phyloP scores from a whole-genome alignment of 2,329 filamentous ascomycete species.

The Sporothrix pallida region DNA sequence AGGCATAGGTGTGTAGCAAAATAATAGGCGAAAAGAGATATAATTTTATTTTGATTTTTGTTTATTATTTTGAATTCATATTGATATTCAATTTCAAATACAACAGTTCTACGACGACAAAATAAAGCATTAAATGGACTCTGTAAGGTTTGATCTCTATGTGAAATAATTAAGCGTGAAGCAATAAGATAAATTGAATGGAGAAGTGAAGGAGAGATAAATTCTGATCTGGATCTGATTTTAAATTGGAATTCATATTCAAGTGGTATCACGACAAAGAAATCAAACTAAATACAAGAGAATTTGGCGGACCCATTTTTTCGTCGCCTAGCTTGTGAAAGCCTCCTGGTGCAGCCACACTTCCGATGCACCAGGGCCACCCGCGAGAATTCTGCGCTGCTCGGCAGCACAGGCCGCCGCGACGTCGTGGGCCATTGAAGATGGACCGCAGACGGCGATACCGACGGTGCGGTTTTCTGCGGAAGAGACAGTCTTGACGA shows the following conservation, averaged over 20 bases:
- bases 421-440: conserved; percentile 30
- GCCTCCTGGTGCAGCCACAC: conserved; percentile 35
- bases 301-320: too few relatives aligned
- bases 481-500: not conserved
- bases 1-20: not conserved
- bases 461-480: not conserved
- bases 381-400: conserved; percentile 31
- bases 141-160: too few relatives aligned
- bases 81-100: too few relatives aligned
- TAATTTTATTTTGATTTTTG: not conserved
- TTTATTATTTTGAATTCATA: too few relatives aligned
- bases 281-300: not conserved
- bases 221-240: too few relatives aligned
- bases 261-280: conserved; percentile 3
- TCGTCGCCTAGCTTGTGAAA: conserved; percentile 29
- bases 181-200: too few relatives aligned
- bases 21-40: not conserved
- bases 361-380: conserved; percentile 17
- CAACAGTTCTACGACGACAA: too few relatives aligned
- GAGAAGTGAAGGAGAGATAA: too few relatives aligned
- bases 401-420: conserved; percentile 16
- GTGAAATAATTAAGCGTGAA: too few relatives aligned
- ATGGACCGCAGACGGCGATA: conserved; percentile 32
- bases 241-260: too few relatives aligned
- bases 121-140: too few relatives aligned